Evolutionary conservation across 2,329 filamentous ascomycete genomes (phyloP).

Genomic region (Aschersonia sp.): DNA sequence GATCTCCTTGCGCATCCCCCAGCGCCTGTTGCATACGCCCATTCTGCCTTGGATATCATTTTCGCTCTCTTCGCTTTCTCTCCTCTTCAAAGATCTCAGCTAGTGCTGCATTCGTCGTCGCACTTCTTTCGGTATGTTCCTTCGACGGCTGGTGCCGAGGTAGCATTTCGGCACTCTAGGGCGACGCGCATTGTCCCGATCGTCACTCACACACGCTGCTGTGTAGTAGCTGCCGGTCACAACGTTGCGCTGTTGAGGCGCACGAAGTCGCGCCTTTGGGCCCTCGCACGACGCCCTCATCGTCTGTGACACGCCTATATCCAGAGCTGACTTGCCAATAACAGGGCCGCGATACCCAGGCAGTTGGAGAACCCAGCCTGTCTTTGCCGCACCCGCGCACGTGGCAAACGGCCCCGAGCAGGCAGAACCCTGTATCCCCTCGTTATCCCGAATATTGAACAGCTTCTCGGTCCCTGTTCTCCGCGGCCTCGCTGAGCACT

Average conservation of each 20-base stretch:
- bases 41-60: not conserved
- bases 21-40: not conserved
- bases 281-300: not conserved
- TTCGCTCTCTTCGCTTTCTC: not conserved
- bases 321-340: not conserved
- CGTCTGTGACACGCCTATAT: not conserved
- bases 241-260: not conserved
- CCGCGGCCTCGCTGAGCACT: not conserved
- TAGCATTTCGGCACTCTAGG: not conserved
- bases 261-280: not conserved
- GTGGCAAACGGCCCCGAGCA: slow-evolving; percentile 1
- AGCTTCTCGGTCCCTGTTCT: not conserved
- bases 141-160: not conserved
- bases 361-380: not conserved
- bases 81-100: too few relatives aligned
- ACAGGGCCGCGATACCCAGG: not conserved
- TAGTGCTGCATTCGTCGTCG: too few relatives aligned
- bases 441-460: not conserved
- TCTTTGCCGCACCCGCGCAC: slow-evolving; percentile 1
- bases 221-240: not conserved
- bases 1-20: not conserved
- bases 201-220: not conserved
- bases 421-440: not conserved
- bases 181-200: not conserved
- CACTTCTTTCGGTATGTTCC: not conserved